These are phyloP conservation scores for Suillus paluster DNA, from an alignment of 768 basidiomycete species.

Conservation along the genomic window DNA sequence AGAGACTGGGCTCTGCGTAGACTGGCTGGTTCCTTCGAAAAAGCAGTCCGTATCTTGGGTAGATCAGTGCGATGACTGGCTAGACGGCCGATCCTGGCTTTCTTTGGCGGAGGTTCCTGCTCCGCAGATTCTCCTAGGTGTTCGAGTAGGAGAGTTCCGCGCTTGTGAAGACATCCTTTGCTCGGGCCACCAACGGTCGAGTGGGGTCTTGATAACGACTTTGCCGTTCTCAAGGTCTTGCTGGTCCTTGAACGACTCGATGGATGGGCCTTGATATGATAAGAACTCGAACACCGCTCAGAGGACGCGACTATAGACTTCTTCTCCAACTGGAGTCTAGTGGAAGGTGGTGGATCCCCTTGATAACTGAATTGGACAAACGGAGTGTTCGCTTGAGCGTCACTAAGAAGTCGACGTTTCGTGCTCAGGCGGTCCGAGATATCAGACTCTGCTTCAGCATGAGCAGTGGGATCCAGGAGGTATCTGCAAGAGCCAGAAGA, in stretches of 20 bases:
- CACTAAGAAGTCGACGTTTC: background rate
- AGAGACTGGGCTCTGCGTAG: constrained; percentile 45
- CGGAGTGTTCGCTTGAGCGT: background rate
- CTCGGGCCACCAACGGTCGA: background rate
- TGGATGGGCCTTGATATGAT: background rate
- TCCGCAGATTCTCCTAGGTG: background rate
- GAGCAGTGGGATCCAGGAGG: background rate
- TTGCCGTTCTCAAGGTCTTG: background rate
- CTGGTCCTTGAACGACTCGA: background rate
- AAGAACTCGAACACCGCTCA: background rate
- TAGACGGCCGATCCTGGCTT: constrained; percentile 17
- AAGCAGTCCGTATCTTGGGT: constrained; percentile 11
- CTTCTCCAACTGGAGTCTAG: background rate
- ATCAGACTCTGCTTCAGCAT: background rate
- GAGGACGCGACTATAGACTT: background rate
- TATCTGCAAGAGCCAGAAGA: background rate
- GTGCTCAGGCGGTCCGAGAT: too few species aligned
- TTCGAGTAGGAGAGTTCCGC: background rate
- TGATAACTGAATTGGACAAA: background rate
- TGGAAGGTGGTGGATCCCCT: background rate
- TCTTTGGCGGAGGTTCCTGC: constrained; percentile 17
- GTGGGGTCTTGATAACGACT: background rate
- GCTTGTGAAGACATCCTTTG: background rate
- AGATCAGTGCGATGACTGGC: constrained; percentile 2
- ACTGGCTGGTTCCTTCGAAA: constrained; percentile 41